phyloP scores from a whole-genome alignment of 139 green algal species.

The Penium margaritaceum region DNA sequence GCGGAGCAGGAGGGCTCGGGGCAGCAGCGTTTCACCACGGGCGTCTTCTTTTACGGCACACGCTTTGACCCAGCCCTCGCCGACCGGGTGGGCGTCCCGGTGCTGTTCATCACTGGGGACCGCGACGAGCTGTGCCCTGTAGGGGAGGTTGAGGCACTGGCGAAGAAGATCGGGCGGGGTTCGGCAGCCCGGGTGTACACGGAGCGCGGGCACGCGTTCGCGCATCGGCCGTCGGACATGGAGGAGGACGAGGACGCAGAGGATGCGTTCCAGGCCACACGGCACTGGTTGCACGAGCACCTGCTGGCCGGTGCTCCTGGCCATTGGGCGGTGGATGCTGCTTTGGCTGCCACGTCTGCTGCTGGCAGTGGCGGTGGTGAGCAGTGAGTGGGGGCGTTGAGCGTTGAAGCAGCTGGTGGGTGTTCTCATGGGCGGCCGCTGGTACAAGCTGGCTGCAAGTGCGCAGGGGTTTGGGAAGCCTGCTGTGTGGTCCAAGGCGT shows the following conservation, averaged over 20 bases:
- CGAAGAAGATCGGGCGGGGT: neutral
- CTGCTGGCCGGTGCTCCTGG: slow-evolving; percentile 15
- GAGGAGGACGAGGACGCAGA: slow-evolving; percentile 42
- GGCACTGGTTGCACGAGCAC: slow-evolving; percentile 29
- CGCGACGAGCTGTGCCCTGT: slow-evolving; percentile 5
- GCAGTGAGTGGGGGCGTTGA: no score
- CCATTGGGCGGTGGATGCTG: no score
- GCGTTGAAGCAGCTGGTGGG: no score
- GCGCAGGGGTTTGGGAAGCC: no score
- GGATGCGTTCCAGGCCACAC: slow-evolving; percentile 25
- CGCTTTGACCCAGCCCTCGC: slow-evolving; percentile 17
- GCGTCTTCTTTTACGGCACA: slow-evolving; percentile 37
- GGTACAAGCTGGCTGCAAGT: no score
- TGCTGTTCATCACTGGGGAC: slow-evolving; percentile 23
- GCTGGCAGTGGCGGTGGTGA: no score
- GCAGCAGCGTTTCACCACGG: slow-evolving; percentile 2
- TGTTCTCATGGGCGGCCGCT: no score
- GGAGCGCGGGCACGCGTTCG: slow-evolving; percentile 31
- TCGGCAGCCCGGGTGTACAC: slow-evolving; percentile 2
- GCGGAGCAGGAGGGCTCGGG: neutral
- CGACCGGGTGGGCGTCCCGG: slow-evolving; percentile 4
- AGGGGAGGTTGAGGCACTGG: slow-evolving; percentile 4
- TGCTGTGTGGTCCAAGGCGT: no score
- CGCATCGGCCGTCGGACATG: slow-evolving; percentile 19
- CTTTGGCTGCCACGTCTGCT: no score